Base-by-base conservation (phyloP, 495 filamentous ascomycete species). In the Tricharina praecox region DNA sequence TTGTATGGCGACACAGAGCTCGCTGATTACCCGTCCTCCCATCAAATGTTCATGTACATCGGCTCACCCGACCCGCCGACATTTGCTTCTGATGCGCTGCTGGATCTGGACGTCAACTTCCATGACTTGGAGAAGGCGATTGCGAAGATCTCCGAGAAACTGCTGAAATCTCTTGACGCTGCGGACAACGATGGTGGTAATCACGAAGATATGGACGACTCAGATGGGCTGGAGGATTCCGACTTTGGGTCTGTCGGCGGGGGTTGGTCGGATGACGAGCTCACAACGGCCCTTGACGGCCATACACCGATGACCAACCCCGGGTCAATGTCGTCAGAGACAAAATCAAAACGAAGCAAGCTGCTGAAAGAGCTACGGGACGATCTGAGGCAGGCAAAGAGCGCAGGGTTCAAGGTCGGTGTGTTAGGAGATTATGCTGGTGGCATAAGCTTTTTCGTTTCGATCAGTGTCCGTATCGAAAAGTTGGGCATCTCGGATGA, bases 401-500 rank as follows among this genome's bases (percentile, higher is more conserved):
- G 66, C 1, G 76, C 80, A 11, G 86, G 85, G 0, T 88, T 85
- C 63, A 82, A 74, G 46, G 67, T 85, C n/a, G 83, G 82, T 2
- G 66, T 73, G 28, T 56, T 81, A 5, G 73, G 70, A 9, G 57
- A 61, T 20, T 50, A 44, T 30, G 48, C 47, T 4, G 58, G 57
- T 18, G 64, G 66, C 7, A 56, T 74, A 8, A 56, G 65, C 7
- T 74, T 69, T 30, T 68, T 71, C 19, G 53, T 85, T 42, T 78
- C 73, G 25, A 50, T 93, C 4, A 79, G 79, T 0, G 70, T 80
- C 37, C 77, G 76, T 0, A 71, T 85, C 40, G 63, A 66, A 0
- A 81, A 80, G 50, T 70, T 94, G 1, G 78, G 71, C 1, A 73
- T 96, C 23, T 85, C 85, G 2, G 70, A 81, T 23, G 82, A 87